phyloP scores from a whole-genome alignment of 2,329 filamentous ascomycete genomes.

The Kalaharituber pfeilii region DNA sequence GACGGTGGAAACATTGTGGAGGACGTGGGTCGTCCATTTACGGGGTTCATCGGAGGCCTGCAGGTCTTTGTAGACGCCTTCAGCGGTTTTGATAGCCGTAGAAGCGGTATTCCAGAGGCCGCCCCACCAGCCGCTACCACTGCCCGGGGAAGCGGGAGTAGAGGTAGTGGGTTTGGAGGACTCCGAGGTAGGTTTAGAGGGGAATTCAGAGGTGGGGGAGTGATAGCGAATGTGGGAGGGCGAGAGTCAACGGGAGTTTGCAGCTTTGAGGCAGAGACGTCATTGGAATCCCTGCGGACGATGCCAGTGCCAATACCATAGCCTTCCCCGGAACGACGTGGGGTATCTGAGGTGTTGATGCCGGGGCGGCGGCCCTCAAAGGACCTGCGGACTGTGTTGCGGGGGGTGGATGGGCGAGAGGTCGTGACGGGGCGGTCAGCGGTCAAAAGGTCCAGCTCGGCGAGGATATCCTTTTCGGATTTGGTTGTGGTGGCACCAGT shows the following conservation, averaged over 20 bases:
- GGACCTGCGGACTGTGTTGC: background rate
- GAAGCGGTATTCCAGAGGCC: conserved; percentile 64
- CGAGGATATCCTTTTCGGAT: conserved; percentile 56
- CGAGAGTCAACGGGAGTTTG: conserved; percentile 37
- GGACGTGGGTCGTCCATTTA: background rate
- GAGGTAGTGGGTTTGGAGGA: conserved; percentile 13
- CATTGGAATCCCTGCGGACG: conserved; percentile 20
- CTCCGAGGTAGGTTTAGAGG: conserved; percentile 35
- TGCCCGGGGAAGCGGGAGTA: conserved; percentile 11
- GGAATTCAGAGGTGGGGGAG: conserved; percentile 35
- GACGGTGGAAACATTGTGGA: background rate
- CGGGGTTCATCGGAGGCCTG: conserved; percentile 56
- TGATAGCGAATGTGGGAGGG: conserved; percentile 35
- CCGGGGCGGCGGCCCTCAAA: conserved; percentile 28
- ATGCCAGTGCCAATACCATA: conserved; percentile 17
- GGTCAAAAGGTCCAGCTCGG: conserved; percentile 69
- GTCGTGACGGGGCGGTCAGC: conserved; percentile 55
- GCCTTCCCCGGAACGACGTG: background rate
- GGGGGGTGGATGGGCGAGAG: conserved; percentile 60
- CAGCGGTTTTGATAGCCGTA: conserved; percentile 39
- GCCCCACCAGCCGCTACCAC: conserved; percentile 73
- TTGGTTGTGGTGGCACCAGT: conserved; percentile 26
- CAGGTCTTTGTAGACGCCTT: conserved; percentile 88
- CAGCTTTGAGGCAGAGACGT: conserved; percentile 23
- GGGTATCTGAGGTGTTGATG: background rate